A percentile compares a stretch with the other conserved stretches of the same genome.
phyloP scores from a whole-genome alignment of 2,329 filamentous ascomycete species.

The Penicillium sp. region DNA sequence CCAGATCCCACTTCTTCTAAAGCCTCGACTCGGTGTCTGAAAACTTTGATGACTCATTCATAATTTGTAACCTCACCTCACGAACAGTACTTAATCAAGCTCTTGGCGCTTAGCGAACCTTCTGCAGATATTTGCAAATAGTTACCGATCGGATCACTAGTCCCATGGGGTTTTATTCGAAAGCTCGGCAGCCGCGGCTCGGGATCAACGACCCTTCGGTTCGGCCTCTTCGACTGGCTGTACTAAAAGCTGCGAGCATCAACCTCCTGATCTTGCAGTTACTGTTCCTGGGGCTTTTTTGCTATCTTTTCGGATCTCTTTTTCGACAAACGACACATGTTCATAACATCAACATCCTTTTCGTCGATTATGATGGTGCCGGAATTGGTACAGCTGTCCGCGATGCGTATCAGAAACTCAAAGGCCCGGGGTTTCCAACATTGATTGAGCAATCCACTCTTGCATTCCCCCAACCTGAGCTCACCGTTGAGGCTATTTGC shows the following conservation, averaged over 20 bases:
- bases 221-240: constrained; percentile 15
- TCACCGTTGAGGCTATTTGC: constrained; percentile 32
- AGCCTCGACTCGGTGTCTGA: neutral
- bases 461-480: constrained; percentile 20
- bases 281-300: constrained; percentile 39
- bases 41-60: neutral
- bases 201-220: constrained; percentile 21
- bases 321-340: constrained; percentile 33
- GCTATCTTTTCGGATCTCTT: constrained; percentile 40
- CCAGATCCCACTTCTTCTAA: neutral
- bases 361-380: constrained; percentile 43
- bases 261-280: constrained; percentile 38
- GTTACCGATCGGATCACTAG: neutral
- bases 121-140: neutral
- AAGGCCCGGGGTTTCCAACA: constrained; percentile 31
- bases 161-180: constrained; percentile 21
- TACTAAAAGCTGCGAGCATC: constrained; percentile 20
- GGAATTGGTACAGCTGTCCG: constrained; percentile 35
- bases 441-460: constrained; percentile 23
- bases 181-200: constrained; percentile 15
- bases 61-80: neutral
- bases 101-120: neutral
- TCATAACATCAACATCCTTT: constrained; percentile 37
- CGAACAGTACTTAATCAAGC: neutral
- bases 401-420: constrained; percentile 31